Percentiles rank a stretch among this genome's conserved stretches.
phyloP scores from a whole-genome alignment of 495 filamentous ascomycete genomes.

The Clohesyomyces aquaticus region DNA sequence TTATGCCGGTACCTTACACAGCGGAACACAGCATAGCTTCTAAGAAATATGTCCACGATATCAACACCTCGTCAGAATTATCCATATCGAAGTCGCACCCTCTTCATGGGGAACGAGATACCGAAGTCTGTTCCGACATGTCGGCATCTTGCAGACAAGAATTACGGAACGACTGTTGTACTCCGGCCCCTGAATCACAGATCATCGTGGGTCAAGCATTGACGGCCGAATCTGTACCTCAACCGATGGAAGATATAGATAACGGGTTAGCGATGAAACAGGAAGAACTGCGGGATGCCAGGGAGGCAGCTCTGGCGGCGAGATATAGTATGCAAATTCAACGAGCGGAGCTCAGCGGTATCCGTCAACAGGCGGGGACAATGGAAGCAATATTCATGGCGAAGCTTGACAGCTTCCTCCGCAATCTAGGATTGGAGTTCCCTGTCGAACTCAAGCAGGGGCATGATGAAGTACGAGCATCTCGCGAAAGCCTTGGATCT shows the following conservation, averaged over 20 bases:
- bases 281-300: neutral
- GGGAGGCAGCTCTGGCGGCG: neutral
- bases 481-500: neutral
- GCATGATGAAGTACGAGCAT: neutral
- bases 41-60: too few relatives aligned
- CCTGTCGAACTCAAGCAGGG: neutral
- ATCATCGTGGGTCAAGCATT: neutral
- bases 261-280: neutral
- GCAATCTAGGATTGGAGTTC: neutral
- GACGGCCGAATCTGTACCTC: neutral
- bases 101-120: too few relatives aligned
- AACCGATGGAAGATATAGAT: neutral
- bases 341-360: conserved; percentile 3
- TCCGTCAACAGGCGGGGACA: neutral
- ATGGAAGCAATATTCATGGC: neutral
- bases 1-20: too few relatives aligned
- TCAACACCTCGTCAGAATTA: too few relatives aligned
- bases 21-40: too few relatives aligned
- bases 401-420: neutral
- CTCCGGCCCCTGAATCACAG: neutral
- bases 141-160: too few relatives aligned
- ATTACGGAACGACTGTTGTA: neutral
- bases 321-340: conserved; percentile 2
- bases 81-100: too few relatives aligned
- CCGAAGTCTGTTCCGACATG: too few relatives aligned